Conservation (phyloP, 2,329 filamentous ascomycete species). For the Didymella lethalis region DNA sequence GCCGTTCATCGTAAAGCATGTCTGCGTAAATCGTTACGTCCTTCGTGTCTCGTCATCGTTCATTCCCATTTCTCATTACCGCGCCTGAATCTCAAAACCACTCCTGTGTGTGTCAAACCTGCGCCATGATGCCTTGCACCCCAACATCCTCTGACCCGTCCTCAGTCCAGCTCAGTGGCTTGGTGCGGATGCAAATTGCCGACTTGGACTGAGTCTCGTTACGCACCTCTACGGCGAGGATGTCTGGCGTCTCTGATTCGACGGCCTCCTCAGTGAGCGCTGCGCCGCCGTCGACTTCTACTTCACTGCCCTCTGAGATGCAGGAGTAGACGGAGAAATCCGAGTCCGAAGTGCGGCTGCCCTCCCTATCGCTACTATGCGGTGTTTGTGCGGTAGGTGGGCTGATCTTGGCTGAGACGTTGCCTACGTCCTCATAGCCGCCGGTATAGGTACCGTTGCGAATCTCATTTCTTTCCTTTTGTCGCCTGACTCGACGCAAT, state of each 20-base stretch:
- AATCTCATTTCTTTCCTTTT: constrained; percentile 39
- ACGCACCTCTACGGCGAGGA: constrained; percentile 23
- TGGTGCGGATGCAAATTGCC: constrained; percentile 3
- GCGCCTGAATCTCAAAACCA: not conserved
- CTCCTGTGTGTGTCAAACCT: constrained; percentile 27
- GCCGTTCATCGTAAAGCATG: constrained; percentile 4
- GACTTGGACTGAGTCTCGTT: constrained; percentile 7
- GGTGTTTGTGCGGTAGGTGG: not conserved
- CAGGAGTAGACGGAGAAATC: constrained; percentile 35
- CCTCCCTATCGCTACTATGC: constrained; percentile 3
- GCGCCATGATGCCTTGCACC: constrained; percentile 39
- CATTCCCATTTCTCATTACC: not conserved
- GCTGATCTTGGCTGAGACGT: not conserved
- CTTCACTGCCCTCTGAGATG: constrained; percentile 46
- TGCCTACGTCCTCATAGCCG: constrained; percentile 27
- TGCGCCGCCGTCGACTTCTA: constrained; percentile 62
- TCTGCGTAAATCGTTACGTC: constrained; percentile 9
- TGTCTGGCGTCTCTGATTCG: constrained; percentile 54
- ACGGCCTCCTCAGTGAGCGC: constrained; percentile 66
- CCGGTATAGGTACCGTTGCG: constrained; percentile 27
- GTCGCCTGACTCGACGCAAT: constrained; percentile 35
- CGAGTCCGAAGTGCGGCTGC: constrained; percentile 24
- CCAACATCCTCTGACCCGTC: constrained; percentile 20
- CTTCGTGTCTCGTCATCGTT: not conserved
- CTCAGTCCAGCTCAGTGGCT: constrained; percentile 8